phyloP scores from a whole-genome alignment of 2,329 filamentous ascomycete genomes.

The Fusarium guadeloupense region DNA sequence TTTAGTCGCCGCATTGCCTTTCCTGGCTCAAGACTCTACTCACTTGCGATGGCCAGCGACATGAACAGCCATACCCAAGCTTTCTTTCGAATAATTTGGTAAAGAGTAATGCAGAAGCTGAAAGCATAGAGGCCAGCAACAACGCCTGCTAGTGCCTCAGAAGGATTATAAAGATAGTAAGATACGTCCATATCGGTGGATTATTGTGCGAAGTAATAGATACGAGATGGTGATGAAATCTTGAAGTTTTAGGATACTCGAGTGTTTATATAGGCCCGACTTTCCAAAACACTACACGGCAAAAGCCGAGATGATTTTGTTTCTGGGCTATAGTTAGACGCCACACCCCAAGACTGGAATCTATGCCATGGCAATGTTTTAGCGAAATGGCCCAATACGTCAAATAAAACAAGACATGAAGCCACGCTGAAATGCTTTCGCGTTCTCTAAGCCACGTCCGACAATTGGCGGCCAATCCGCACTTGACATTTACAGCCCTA shows the following conservation, averaged over 20 bases:
- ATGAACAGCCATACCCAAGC: constrained; percentile 37
- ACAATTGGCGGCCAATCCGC: neutral
- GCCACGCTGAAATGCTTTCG: constrained; percentile 1
- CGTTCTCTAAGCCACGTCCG: neutral
- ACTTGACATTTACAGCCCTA: neutral
- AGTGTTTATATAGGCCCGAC: constrained; percentile 1
- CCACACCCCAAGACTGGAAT: constrained; percentile 10
- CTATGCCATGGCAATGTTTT: constrained; percentile 6
- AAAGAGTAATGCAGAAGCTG: constrained; percentile 25
- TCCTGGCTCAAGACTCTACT: rapidly evolving
- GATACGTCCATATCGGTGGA: constrained; percentile 13
- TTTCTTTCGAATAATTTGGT: constrained; percentile 28
- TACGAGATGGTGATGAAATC: too few species aligned
- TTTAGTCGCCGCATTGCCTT: neutral
- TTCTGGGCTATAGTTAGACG: neutral
- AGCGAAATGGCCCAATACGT: neutral
- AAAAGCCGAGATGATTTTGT: neutral
- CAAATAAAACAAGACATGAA: neutral
- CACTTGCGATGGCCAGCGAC: constrained; percentile 29
- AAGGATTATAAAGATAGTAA: constrained; percentile 33
- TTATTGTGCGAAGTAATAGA: neutral
- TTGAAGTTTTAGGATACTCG: neutral
- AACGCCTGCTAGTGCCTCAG: constrained; percentile 25
- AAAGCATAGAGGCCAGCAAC: constrained; percentile 31
- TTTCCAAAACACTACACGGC: neutral